Evolutionary conservation across 2,329 filamentous ascomycete species (phyloP).

Genomic region (Fusarium sp.): DNA sequence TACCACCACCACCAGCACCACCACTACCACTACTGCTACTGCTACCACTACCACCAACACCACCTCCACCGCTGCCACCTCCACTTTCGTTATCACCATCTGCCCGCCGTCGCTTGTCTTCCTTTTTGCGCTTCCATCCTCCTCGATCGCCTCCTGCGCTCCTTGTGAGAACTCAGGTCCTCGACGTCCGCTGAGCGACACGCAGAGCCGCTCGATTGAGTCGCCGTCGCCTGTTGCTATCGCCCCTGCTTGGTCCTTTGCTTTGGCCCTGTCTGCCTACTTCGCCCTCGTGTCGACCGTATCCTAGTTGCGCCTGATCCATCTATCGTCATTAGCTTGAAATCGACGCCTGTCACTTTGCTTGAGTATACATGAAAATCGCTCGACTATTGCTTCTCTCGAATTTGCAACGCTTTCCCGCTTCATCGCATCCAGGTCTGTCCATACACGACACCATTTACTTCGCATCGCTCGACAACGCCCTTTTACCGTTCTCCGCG

Average conservation of each 20-base stretch:
- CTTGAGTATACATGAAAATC: slow-evolving; percentile 2
- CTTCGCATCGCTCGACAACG: slow-evolving; percentile 13
- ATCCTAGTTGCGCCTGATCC: slow-evolving; percentile 21
- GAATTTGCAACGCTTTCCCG: slow-evolving; percentile 6
- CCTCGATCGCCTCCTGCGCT: slow-evolving; percentile 25
- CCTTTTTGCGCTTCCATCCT: slow-evolving; percentile 31
- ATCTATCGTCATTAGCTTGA: slow-evolving; percentile 19
- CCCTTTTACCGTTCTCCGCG: not conserved
- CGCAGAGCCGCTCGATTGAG: slow-evolving; percentile 31
- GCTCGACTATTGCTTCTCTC: slow-evolving; percentile 7
- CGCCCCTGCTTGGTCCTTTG: slow-evolving; percentile 5
- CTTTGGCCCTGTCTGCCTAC: slow-evolving; percentile 18
- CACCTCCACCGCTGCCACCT: slow-evolving; percentile 5
- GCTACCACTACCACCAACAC: slow-evolving; percentile 31
- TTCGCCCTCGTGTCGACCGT: slow-evolving; percentile 22
- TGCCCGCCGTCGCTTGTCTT: slow-evolving; percentile 31
- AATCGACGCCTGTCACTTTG: slow-evolving; percentile 6
- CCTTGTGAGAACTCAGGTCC: slow-evolving; percentile 24
- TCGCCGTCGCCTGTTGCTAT: slow-evolving; percentile 6
- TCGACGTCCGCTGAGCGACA: slow-evolving; percentile 24
- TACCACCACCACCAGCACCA: slow-evolving; percentile 24
- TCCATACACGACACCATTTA: slow-evolving; percentile 1
- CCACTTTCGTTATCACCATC: slow-evolving; percentile 33
- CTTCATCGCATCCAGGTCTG: not conserved
- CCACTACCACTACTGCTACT: slow-evolving; percentile 17